Percentiles rank a stretch among this genome's conserved stretches.
Conservation (phyloP, 2,329 filamentous ascomycete genomes). For the Dactylellina parvicollis region DNA sequence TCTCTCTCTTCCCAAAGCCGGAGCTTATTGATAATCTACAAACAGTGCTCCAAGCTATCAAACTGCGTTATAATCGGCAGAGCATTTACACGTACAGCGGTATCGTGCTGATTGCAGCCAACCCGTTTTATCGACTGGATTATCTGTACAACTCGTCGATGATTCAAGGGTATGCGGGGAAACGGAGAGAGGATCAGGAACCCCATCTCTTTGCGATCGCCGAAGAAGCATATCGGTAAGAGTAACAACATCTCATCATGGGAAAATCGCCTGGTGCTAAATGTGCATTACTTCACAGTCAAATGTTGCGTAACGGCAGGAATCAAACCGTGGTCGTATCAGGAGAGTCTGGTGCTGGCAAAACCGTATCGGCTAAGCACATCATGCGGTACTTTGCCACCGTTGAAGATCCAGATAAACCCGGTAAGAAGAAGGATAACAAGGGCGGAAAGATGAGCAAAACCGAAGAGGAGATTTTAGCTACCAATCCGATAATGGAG, state of each 20-base stretch:
- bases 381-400: conserved; percentile 99
- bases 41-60: conserved; percentile 93
- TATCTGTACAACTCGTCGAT: conserved; percentile 98
- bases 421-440: conserved; percentile 71
- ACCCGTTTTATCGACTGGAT: conserved; percentile 96
- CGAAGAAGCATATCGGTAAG: conserved; percentile 96
- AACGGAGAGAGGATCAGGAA: conserved; percentile 93
- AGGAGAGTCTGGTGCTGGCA: conserved; percentile 96
- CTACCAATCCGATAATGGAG: conserved; percentile 99
- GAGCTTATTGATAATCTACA: conserved; percentile 55
- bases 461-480: conserved; percentile 97
- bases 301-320: conserved; percentile 94
- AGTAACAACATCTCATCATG: conserved; percentile 55
- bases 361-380: conserved; percentile 99
- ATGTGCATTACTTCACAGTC: conserved; percentile 68
- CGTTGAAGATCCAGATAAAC: conserved; percentile 89
- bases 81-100: conserved; percentile 99
- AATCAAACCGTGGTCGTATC: conserved; percentile 99
- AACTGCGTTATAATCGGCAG: conserved; percentile 95
- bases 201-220: conserved; percentile 98
- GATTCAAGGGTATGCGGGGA: conserved; percentile 99
- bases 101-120: conserved; percentile 97
- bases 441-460: conserved; percentile 92
- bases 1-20: neutral
- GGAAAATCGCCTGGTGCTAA: too few relatives aligned